Conservation (phyloP, 164 flowering plant species). For the Malania oleifera region DNA sequence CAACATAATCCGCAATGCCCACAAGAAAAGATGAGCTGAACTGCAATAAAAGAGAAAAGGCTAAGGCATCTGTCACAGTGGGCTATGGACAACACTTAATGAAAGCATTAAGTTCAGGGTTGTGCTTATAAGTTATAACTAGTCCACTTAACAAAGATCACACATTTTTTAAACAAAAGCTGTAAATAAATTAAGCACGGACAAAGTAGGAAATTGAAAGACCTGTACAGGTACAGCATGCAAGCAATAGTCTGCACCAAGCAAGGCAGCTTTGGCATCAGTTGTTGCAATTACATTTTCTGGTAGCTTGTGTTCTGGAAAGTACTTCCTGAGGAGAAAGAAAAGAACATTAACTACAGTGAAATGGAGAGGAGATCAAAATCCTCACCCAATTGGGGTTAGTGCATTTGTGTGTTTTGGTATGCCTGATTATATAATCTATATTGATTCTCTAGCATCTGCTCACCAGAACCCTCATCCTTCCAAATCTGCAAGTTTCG, state of each 20-base stretch:
- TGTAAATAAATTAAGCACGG: neutral
- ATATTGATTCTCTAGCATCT: no score
- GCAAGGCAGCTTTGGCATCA: conserved; percentile 73
- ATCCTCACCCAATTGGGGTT: neutral
- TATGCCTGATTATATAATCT: no score
- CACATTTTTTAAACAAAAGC: neutral
- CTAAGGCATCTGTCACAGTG: neutral
- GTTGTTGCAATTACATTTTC: conserved; percentile 80
- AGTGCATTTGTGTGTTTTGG: no score
- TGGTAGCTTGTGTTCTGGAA: conserved; percentile 80
- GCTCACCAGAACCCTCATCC: no score
- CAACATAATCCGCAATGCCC: conserved; percentile 67
- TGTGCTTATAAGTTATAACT: neutral
- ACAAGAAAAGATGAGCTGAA: conserved; percentile 88
- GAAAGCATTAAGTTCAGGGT: neutral
- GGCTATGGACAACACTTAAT: neutral
- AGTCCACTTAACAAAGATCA: no score
- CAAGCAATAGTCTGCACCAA: conserved; percentile 79
- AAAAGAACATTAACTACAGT: conserved; percentile 5
- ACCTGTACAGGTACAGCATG: conserved; percentile 99
- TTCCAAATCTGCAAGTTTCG: no score
- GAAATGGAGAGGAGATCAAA: neutral
- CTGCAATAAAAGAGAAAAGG: conserved; percentile 46
- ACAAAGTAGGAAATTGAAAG: neutral
- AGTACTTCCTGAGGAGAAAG: conserved; percentile 58